Conservation (phyloP, 306 rosid species). For the Fragaria vesca region DNA sequence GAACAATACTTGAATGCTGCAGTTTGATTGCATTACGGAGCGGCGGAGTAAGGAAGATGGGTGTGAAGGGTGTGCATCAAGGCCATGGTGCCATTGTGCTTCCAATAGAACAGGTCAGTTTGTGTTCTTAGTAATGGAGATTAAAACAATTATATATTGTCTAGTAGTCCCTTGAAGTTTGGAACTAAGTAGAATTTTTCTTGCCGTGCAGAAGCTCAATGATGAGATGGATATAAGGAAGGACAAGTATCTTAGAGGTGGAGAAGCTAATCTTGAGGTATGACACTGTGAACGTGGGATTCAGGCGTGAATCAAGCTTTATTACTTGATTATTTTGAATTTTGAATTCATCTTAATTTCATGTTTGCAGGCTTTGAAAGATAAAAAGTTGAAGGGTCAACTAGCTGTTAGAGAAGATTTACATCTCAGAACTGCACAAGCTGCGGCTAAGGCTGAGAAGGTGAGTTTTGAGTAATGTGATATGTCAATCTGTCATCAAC, state of each 20-base stretch:
- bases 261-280: conserved; percentile 68
- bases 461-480: conserved; percentile 29
- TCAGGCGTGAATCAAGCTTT: conserved; percentile 7
- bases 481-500: background rate
- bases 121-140: background rate
- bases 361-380: conserved; percentile 56
- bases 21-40: background rate
- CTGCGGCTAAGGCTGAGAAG: conserved; percentile 80
- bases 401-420: conserved; percentile 57
- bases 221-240: conserved; percentile 54
- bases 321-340: background rate
- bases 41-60: conserved; percentile 17
- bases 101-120: conserved; percentile 15
- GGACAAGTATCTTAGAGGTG: conserved; percentile 84
- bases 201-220: conserved; percentile 42
- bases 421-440: conserved; percentile 64
- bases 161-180: background rate
- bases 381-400: conserved; percentile 76
- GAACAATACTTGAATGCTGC: background rate
- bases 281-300: background rate
- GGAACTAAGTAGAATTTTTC: background rate
- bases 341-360: background rate
- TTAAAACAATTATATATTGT: background rate
- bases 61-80: conserved; percentile 17
- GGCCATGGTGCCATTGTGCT: conserved; percentile 17